These are phyloP conservation scores for Gynostemma pentaphyllum DNA, from an alignment of 306 rosid genomes.

Conservation along the genomic window DNA sequence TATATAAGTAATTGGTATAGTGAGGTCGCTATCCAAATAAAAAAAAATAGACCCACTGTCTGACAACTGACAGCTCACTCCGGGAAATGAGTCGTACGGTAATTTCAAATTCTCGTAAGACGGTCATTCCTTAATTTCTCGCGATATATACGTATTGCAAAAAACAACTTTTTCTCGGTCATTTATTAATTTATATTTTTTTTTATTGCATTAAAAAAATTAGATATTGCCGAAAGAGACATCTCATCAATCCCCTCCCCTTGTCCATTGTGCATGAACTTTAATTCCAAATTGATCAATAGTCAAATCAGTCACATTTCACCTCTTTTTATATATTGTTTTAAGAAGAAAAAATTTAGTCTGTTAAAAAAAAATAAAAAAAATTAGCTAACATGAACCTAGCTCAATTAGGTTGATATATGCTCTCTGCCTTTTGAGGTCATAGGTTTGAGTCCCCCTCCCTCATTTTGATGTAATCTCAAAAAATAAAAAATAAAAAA, in stretches of 20 bases:
- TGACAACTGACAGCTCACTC: neutral
- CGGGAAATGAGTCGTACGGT: neutral
- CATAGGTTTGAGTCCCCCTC: too few relatives aligned
- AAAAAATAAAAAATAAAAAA: too few relatives aligned
- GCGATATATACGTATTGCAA: too few relatives aligned
- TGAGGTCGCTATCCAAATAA: conserved; percentile 7
- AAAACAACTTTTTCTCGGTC: too few relatives aligned
- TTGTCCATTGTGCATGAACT: conserved; percentile 5
- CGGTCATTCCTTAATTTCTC: neutral
- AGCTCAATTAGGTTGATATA: too few relatives aligned
- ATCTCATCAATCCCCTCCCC: neutral
- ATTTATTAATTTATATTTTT: neutral
- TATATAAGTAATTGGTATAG: neutral
- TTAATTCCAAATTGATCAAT: neutral
- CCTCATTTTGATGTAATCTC: too few relatives aligned
- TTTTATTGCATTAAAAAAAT: neutral
- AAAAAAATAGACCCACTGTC: conserved; percentile 4
- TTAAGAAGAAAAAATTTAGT: too few relatives aligned
- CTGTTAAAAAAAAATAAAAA: too few relatives aligned
- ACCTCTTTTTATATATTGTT: too few relatives aligned
- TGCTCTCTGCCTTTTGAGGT: too few relatives aligned
- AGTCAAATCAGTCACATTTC: neutral
- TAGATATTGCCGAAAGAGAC: conserved; percentile 10
- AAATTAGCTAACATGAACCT: too few relatives aligned
- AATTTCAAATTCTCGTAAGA: neutral